These are phyloP conservation scores for Brassica juncea DNA, from an alignment of 345 rosid species.

Conservation along the genomic window DNA sequence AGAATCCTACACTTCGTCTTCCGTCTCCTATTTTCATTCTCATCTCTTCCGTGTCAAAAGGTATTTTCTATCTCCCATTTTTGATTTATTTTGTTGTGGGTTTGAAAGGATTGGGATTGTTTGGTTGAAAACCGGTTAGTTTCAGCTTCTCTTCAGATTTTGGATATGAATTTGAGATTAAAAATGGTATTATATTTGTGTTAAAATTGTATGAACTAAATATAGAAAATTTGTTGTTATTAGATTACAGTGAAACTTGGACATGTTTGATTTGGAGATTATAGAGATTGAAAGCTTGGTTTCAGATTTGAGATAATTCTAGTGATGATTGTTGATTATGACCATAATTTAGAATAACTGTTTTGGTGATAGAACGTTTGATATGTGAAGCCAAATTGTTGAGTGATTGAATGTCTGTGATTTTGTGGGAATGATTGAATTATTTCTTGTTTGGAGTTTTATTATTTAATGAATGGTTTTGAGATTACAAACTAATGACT, in stretches of 20 bases:
- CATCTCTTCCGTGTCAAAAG: not conserved
- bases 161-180: too few species aligned
- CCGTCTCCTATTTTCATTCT: not conserved
- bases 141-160: not conserved
- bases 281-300: not conserved
- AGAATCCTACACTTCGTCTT: too few species aligned
- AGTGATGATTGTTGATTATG: not conserved
- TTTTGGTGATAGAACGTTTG: not conserved
- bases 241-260: not conserved
- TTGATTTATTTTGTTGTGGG: not conserved
- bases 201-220: too few species aligned
- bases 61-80: not conserved
- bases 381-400: not conserved
- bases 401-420: not conserved
- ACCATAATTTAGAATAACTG: not conserved
- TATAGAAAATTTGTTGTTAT: too few species aligned
- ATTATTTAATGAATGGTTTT: not conserved
- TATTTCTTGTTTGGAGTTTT: not conserved
- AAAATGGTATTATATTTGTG: too few species aligned
- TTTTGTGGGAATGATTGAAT: not conserved
- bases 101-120: not conserved
- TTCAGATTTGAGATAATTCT: not conserved
- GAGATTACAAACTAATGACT: not conserved
- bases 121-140: not conserved
- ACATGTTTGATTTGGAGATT: too few species aligned